Conservation (phyloP, 805 yeast genomes). For the Wickerhamomyces subpelliculosus region DNA sequence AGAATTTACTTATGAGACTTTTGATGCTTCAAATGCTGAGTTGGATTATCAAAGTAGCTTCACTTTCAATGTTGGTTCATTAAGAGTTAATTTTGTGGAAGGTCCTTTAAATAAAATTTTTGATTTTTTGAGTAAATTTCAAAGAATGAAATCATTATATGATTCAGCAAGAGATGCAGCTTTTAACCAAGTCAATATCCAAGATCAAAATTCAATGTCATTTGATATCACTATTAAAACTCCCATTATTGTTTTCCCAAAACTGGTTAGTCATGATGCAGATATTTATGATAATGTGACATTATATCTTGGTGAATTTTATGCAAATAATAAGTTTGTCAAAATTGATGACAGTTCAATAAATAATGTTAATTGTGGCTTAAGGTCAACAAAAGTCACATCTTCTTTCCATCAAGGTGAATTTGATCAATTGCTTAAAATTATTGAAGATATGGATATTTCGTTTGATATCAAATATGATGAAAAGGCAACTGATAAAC, state of each 20-base stretch:
- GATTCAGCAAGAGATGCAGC: conserved; percentile 89
- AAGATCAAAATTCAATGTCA: conserved; percentile 47
- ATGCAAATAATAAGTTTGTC: conserved; percentile 54
- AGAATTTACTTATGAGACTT: conserved; percentile 79
- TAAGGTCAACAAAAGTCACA: conserved; percentile 62
- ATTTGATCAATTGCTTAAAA: conserved; percentile 38
- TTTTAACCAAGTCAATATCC: conserved; percentile 66
- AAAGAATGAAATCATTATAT: conserved; percentile 80
- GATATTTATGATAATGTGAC: conserved; percentile 54
- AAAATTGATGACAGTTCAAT: conserved; percentile 25
- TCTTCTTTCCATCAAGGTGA: conserved; percentile 50
- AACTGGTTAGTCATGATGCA: conserved; percentile 33
- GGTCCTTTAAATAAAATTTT: conserved; percentile 66
- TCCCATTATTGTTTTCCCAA: conserved; percentile 80
- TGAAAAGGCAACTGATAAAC: conserved; percentile 32
- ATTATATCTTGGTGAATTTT: conserved; percentile 77
- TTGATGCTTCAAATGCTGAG: conserved; percentile 49
- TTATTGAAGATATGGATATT: conserved; percentile 61
- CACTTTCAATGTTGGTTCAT: conserved; percentile 66
- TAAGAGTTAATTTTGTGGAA: conserved; percentile 73
- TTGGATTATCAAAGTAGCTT: conserved; percentile 46
- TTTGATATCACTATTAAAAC: conserved; percentile 70
- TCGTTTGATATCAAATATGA: conserved; percentile 50
- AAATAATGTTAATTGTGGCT: conserved; percentile 60
- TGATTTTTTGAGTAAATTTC: conserved; percentile 64